Evolutionary conservation across 1,284 basidiomycete genomes (phyloP).

Genomic region (Volvariella surrecta): DNA sequence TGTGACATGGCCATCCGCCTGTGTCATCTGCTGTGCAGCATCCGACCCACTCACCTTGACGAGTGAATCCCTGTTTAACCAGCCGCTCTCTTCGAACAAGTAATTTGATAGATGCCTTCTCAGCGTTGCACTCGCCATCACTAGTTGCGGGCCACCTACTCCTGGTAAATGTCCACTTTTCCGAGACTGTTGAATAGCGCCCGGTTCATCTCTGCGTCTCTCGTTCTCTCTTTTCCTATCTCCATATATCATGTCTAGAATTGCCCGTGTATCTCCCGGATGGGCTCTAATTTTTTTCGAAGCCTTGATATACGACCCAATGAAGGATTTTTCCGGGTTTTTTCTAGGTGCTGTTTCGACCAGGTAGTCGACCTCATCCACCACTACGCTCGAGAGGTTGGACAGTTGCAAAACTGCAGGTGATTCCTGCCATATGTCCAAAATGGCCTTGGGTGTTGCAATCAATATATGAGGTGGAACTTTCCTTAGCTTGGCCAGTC

Average conservation of each 20-base stretch:
- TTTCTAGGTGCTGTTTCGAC: conserved; percentile 39
- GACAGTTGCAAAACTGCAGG: conserved; percentile 33
- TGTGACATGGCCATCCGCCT: conserved; percentile 3
- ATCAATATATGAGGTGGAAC: conserved; percentile 59
- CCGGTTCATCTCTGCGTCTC: conserved; percentile 17
- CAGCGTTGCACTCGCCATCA: conserved; percentile 65
- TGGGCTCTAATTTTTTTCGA: conserved; percentile 38
- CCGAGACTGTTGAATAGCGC: conserved; percentile 15
- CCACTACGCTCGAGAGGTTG: conserved; percentile 46
- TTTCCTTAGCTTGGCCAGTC: conserved; percentile 29
- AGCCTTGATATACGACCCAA: conserved; percentile 24
- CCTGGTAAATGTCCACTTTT: conserved; percentile 4
- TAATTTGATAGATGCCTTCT: conserved; percentile 43
- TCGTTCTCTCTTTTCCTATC: conserved; percentile 20
- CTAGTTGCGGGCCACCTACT: conserved; percentile 38
- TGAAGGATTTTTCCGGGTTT: conserved; percentile 26
- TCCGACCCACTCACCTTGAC: conserved; percentile 33
- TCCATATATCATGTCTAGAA: conserved; percentile 50
- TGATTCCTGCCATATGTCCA: conserved; percentile 44
- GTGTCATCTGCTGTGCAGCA: not conserved
- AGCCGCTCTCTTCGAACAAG: conserved; percentile 43
- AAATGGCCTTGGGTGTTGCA: conserved; percentile 58
- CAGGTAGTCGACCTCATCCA: conserved; percentile 71
- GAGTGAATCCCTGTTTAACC: conserved; percentile 39
- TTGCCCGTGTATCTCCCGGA: conserved; percentile 44